These are phyloP conservation scores for Boletus semigastroideus DNA, from an alignment of 1,284 basidiomycete genomes.

Conservation along the genomic window DNA sequence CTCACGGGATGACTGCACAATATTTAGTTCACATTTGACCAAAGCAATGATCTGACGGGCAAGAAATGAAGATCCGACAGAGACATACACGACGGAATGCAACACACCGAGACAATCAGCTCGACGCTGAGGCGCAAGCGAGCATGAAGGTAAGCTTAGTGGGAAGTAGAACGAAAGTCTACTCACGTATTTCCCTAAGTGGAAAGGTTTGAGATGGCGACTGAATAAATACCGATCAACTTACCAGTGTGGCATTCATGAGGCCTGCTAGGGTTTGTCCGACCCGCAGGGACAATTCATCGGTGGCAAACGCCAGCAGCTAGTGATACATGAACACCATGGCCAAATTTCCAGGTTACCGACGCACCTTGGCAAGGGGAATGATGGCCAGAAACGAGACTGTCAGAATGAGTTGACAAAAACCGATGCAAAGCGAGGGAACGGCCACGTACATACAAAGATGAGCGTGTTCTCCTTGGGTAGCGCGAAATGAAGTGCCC, in stretches of 20 bases:
- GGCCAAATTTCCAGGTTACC: not conserved
- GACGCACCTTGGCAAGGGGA: slow-evolving; percentile 67
- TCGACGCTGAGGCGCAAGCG: slow-evolving; percentile 55
- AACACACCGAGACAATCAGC: slow-evolving; percentile 68
- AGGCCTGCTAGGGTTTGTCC: slow-evolving; percentile 86
- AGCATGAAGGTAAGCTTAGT: slow-evolving; percentile 2
- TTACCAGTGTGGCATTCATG: slow-evolving; percentile 81
- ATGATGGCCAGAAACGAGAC: slow-evolving; percentile 74
- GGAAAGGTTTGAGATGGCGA: slow-evolving; percentile 7
- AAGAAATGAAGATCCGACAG: slow-evolving; percentile 12
- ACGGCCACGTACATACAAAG: slow-evolving; percentile 62
- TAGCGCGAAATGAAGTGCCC: slow-evolving; percentile 69
- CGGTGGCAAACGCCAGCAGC: slow-evolving; percentile 85
- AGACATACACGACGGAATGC: slow-evolving; percentile 8
- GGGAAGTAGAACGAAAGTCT: not conserved
- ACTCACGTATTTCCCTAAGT: slow-evolving; percentile 75
- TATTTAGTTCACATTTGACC: slow-evolving; percentile 72
- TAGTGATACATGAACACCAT: slow-evolving; percentile 32
- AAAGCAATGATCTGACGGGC: slow-evolving; percentile 76
- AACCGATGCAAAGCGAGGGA: not conserved
- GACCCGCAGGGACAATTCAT: slow-evolving; percentile 79
- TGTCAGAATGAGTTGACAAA: slow-evolving; percentile 27
- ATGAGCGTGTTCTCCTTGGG: slow-evolving; percentile 56
- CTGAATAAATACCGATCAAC: slow-evolving; percentile 22
- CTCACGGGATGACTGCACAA: slow-evolving; percentile 84